phyloP scores from a whole-genome alignment of 2,329 filamentous ascomycete species.

The Colletotrichum sidae region DNA sequence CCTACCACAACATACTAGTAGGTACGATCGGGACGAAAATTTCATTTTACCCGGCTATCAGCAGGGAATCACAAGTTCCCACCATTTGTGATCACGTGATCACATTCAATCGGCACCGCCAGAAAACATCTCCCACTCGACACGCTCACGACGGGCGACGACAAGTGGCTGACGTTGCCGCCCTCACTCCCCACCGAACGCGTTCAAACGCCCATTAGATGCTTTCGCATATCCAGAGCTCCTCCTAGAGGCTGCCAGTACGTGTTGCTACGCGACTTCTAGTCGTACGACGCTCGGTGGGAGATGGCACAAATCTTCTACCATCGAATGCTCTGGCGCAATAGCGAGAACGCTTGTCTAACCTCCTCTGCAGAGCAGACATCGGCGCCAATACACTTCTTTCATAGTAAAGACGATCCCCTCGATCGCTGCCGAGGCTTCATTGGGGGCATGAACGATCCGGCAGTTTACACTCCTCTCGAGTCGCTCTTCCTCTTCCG shows the following conservation, averaged over 20 bases:
- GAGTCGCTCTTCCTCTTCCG: conserved; percentile 90
- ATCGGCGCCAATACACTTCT: conserved; percentile 68
- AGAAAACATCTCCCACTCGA: conserved; percentile 31
- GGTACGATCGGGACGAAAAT: conserved; percentile 26
- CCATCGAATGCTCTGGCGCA: too few species aligned
- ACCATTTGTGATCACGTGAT: conserved; percentile 31
- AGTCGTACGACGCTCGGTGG: conserved; percentile 27
- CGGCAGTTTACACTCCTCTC: conserved; percentile 81
- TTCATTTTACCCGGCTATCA: conserved; percentile 25
- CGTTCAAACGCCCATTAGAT: conserved; percentile 31
- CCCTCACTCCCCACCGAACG: conserved; percentile 25
- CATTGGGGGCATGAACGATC: conserved; percentile 66
- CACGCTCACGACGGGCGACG: conserved; percentile 27
- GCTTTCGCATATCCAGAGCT: conserved; percentile 32
- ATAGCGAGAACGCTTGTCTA: conserved; percentile 9
- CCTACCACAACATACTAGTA: background rate
- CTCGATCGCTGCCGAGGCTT: conserved; percentile 68
- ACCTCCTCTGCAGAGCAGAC: conserved; percentile 43
- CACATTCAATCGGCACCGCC: background rate
- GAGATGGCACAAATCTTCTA: conserved; percentile 14
- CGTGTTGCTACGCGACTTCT: conserved; percentile 34
- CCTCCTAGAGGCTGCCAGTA: conserved; percentile 39
- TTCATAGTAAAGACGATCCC: conserved; percentile 64
- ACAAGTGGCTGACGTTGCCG: conserved; percentile 32
- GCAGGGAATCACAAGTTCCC: conserved; percentile 21